phyloP scores from a whole-genome alignment of 176 grass and related monocot genomes.

The Tillandsia fasciculata region DNA sequence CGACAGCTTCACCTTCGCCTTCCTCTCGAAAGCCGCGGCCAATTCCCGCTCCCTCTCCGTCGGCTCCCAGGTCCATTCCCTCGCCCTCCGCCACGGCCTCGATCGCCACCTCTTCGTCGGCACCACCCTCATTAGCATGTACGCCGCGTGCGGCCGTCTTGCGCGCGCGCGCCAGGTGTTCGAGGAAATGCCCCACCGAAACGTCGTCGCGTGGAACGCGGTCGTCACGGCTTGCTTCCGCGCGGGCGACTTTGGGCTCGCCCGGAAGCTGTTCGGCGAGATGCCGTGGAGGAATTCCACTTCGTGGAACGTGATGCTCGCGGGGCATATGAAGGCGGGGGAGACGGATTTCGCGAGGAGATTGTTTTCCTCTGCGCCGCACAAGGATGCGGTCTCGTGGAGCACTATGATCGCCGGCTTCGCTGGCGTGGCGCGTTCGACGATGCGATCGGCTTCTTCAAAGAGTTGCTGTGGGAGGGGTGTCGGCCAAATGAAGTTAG shows the following conservation, averaged over 20 bases:
- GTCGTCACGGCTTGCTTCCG: slow-evolving; percentile 15
- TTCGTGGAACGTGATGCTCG: slow-evolving; percentile 29
- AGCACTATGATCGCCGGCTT: slow-evolving; percentile 22
- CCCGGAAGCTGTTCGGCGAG: slow-evolving; percentile 7
- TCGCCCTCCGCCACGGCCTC: slow-evolving; percentile 4
- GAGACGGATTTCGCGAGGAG: slow-evolving; percentile 9
- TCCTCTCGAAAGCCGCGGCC: slow-evolving; percentile 22
- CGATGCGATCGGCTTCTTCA: slow-evolving; percentile 16
- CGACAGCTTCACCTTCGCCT: slow-evolving; percentile 25
- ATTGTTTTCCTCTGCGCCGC: slow-evolving; percentile 4
- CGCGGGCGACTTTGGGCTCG: neutral
- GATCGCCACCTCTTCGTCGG: slow-evolving; percentile 15
- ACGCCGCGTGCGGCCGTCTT: slow-evolving; percentile 4
- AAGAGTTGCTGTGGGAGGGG: slow-evolving; percentile 15
- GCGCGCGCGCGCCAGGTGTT: slow-evolving; percentile 6
- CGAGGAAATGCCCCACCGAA: slow-evolving; percentile 19
- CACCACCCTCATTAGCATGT: slow-evolving; percentile 17
- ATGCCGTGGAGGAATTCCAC: slow-evolving; percentile 20
- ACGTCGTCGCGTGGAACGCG: slow-evolving; percentile 22
- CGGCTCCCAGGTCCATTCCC: slow-evolving; percentile 11
- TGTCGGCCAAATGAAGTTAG: slow-evolving; percentile 14
- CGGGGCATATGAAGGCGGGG: slow-evolving; percentile 11
- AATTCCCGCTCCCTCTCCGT: neutral
- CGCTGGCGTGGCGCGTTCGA: slow-evolving; percentile 7
- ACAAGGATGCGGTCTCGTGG: slow-evolving; percentile 16